Conservation (phyloP, 179 eudicot genomes). For the Heliamphora pulchella region DNA sequence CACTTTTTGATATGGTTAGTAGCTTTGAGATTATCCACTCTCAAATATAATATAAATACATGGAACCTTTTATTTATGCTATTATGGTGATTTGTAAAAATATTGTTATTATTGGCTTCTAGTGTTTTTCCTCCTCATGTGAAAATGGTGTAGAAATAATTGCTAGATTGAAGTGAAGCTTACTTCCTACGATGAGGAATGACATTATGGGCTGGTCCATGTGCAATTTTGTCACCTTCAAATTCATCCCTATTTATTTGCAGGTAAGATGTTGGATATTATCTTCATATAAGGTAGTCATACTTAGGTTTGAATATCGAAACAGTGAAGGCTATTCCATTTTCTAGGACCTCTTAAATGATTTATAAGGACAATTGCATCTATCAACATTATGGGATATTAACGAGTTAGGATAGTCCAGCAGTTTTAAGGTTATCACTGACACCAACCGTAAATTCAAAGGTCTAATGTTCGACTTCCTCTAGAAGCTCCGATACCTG, state of each 20-base stretch:
- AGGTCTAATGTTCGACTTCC: no score
- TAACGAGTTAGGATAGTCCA: no score
- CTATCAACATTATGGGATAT: not conserved
- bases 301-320: not conserved
- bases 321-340: not conserved
- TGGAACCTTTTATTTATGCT: no score
- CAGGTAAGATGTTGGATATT: conserved; percentile 41
- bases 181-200: conserved; percentile 63
- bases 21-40: no score
- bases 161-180: conserved; percentile 68
- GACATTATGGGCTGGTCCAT: conserved; percentile 82
- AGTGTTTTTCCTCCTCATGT: conserved; percentile 34
- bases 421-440: no score
- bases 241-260: conserved; percentile 70
- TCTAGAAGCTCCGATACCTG: no score
- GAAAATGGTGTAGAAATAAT: conserved; percentile 55
- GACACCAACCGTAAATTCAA: no score
- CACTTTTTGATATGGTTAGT: no score
- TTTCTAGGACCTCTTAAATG: not conserved
- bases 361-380: not conserved
- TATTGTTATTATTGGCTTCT: not conserved
- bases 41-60: no score
- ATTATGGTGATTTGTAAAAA: not conserved
- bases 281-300: not conserved
- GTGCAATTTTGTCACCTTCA: conserved; percentile 81